Evolutionary conservation across 2,329 filamentous ascomycete genomes (phyloP), one percentile per base, ranked within the genome.

Genomic region (Colletotrichum shisoi): DNA sequence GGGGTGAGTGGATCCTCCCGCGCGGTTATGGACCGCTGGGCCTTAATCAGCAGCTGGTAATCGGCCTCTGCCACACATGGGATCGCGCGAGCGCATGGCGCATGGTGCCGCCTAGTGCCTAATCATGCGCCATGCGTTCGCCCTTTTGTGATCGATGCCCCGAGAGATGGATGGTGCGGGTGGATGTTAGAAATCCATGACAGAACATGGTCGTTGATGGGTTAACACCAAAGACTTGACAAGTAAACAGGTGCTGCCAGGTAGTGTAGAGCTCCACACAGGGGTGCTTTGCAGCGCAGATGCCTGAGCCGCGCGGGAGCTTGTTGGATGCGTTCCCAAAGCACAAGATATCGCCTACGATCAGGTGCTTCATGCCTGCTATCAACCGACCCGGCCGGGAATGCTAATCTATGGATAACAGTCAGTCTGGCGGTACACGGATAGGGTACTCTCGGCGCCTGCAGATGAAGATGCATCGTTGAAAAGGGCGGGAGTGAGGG

Each of bases 11-110:
- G 65, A 49, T 37, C 34, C 54, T 68, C 61, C 61, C 65, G 61
- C 65, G 62, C 65, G 65, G 65, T 52, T 66, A 66, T 52, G 57
- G 42, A 21, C 19, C 12, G 19, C 3, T 21, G 12, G 42, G 63
- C 49, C 31, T 68, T 56, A 60, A 44, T 68, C 61, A 68, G 54
- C 65, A n/a, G n/a, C 65, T 51, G 45, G 65, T 68, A 54, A 60
- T 45, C 49, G 37, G 19, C 31, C 56, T 40, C 49, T 31, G 44
- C 21, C 42, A 31, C 27, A 19, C 31, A 5, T 11, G 8, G 9
- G 39, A 49, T 13, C 37, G 42, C 57, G 48, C 49, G 63, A 40
- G 56, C 17, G 57, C 34, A 31, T 42, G 42, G 9, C 27, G 11
- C 9, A 31, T 34, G 31, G 7, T 9, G 31, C 7, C 0, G 31